Evolutionary conservation across 768 basidiomycete species (phyloP), one percentile per base, ranked within the genome.

Genomic region (Termitomyces sp.): DNA sequence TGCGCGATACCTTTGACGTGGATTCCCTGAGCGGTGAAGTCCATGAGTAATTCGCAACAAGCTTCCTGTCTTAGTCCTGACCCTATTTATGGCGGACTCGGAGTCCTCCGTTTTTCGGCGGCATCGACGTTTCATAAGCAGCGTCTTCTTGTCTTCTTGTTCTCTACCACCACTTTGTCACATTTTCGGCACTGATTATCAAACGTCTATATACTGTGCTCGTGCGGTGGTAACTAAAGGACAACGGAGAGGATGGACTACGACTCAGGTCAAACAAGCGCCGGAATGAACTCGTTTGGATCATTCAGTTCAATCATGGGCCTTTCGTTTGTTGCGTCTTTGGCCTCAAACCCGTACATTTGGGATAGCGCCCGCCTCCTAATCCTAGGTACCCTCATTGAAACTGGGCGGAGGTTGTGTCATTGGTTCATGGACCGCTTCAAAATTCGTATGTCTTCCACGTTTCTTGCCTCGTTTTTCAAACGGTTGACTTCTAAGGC

Each of bases 371-470:
- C 64, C 14, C 66, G 65, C 44, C 60, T 76, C n/a, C 64, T 68
- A 14, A 30, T 76, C 16, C 54, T 76, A 36, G 76, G 77, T 1
- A 70, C 70, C 8, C 56, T 78, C 32, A 66, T 78, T 6, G 79
- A 80, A 57, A 58, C 68, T 33, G 78, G 76, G 5, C 67, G 79
- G 22, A 70, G 76, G 43, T 62, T 79, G 5, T 74, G 70, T 42
- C 67, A 73, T 48, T 77, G 77, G 77, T 54, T 72, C 2, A 65
- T 74, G 36, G 70, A 74, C 53, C 63, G 78, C 27, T 72, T 76
- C 54, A 71, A 68, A 56, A 63, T 78, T 57, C 76, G 78, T 77
- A 59, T 37, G 76, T 69, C 14, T 36, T 54, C 47, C 18, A 52
- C 10, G 33, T 47, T 30, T 45, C 42, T 20, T 47, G 18, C 9